These are phyloP conservation scores for Phytophthora hibernalis DNA, from an alignment of 352 stramenopile species.

Conservation along the genomic window DNA sequence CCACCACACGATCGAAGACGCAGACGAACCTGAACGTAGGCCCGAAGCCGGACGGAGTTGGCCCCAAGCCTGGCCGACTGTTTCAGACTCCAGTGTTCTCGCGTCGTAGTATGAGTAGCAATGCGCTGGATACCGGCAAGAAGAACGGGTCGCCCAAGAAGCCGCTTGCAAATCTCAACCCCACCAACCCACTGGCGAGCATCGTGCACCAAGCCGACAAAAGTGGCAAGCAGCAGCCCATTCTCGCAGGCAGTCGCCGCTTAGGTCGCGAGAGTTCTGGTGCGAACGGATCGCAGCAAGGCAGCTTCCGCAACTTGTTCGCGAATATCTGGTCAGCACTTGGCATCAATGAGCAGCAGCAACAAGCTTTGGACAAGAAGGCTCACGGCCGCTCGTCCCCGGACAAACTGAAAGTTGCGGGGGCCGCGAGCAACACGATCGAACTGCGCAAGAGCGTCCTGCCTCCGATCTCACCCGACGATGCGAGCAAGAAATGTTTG, in stretches of 20 bases:
- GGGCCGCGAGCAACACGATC: slow-evolving; percentile 42
- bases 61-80: slow-evolving; percentile 39
- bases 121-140: slow-evolving; percentile 39
- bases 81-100: slow-evolving; percentile 79
- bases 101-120: slow-evolving; percentile 62
- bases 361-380: slow-evolving; percentile 42
- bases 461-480: slow-evolving; percentile 43
- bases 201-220: slow-evolving; percentile 78
- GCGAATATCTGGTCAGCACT: slow-evolving; percentile 74
- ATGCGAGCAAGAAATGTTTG: slow-evolving; percentile 89
- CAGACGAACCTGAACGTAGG: slow-evolving; percentile 24
- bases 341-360: slow-evolving; percentile 68
- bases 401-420: slow-evolving; percentile 30
- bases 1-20: slow-evolving; percentile 43
- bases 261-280: slow-evolving; percentile 35
- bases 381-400: slow-evolving; percentile 33
- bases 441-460: slow-evolving; percentile 72
- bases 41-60: slow-evolving; percentile 32
- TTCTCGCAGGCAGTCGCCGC: slow-evolving; percentile 31
- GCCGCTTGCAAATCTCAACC: slow-evolving; percentile 47
- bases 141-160: slow-evolving; percentile 43
- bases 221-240: slow-evolving; percentile 61
- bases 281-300: slow-evolving; percentile 35
- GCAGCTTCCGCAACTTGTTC: slow-evolving; percentile 71
- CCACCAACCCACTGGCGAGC: slow-evolving; percentile 53